Evolutionary conservation across 2,329 filamentous ascomycete species (phyloP).

Genomic region (Botrytis porri): DNA sequence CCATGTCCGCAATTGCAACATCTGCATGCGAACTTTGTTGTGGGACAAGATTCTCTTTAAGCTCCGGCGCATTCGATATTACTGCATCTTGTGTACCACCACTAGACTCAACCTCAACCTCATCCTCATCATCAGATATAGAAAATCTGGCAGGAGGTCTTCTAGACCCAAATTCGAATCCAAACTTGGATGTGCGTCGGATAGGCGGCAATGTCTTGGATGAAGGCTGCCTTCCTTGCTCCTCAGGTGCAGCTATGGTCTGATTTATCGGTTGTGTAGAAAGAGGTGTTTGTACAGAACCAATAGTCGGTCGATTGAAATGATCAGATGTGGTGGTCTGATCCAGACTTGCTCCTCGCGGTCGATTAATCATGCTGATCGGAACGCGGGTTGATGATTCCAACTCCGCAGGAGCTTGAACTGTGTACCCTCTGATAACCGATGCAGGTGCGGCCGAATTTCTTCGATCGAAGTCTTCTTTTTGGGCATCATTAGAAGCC

Average conservation of each 20-base stretch:
- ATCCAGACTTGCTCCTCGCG: conserved; percentile 26
- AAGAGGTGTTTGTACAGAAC: conserved; percentile 17
- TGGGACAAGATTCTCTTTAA: not conserved
- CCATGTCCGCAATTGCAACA: not conserved
- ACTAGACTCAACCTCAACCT: not conserved
- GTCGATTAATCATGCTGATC: conserved; percentile 27
- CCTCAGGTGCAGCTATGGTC: not conserved
- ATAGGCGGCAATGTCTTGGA: conserved; percentile 55
- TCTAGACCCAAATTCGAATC: conserved; percentile 40
- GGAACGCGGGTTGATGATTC: not conserved
- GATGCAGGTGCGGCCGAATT: not conserved
- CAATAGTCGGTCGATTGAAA: not conserved
- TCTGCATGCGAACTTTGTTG: not conserved
- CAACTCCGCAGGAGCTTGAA: not conserved
- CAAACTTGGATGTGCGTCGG: conserved; percentile 56
- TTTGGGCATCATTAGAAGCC: conserved; percentile 31
- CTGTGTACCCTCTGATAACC: conserved; percentile 1
- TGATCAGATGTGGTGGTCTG: not conserved
- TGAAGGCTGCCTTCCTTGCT: conserved; percentile 23
- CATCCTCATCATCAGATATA: conserved; percentile 31
- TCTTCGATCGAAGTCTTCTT: conserved; percentile 6
- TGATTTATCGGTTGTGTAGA: not conserved
- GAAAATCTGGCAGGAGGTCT: conserved; percentile 34
- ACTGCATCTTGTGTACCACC: not conserved
- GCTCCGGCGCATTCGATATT: not conserved